Conservation (phyloP, 768 basidiomycete species). For the Serendipita sp. region DNA sequence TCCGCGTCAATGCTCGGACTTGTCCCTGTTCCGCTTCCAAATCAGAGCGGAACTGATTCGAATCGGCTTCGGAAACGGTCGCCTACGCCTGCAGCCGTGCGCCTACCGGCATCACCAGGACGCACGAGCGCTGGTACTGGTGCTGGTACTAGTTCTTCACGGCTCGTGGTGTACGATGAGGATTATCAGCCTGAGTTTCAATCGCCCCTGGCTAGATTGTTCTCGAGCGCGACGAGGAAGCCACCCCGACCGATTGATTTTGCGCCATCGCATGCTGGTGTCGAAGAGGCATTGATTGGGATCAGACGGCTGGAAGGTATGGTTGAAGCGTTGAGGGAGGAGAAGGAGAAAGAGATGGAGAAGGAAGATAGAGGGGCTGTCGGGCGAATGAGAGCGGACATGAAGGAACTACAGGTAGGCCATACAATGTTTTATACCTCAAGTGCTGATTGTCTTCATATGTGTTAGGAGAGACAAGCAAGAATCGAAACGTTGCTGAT, state of each 20-base stretch:
- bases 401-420: slow-evolving; percentile 63
- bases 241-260: not conserved
- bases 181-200: not conserved
- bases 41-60: not conserved
- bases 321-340: slow-evolving; percentile 43
- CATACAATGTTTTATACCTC: no score
- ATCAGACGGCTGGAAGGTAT: slow-evolving; percentile 37
- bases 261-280: not conserved
- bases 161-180: slow-evolving; percentile 31
- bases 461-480: slow-evolving; percentile 49
- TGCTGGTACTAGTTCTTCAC: no score
- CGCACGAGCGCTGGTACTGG: slow-evolving; percentile 18
- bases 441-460: no score
- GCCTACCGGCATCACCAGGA: not conserved
- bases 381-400: slow-evolving; percentile 53
- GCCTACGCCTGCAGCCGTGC: not conserved
- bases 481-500: slow-evolving; percentile 61
- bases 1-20: no score
- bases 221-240: not conserved
- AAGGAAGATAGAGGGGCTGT: slow-evolving; percentile 40
- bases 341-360: no score
- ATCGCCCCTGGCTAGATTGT: slow-evolving; percentile 11
- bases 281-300: slow-evolving; percentile 3
- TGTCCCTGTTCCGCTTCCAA: no score
- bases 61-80: not conserved